Percentiles rank a stretch among this genome's conserved stretches.
phyloP scores from a whole-genome alignment of 129 eudicot genomes.

The Artemisia tridentata region DNA sequence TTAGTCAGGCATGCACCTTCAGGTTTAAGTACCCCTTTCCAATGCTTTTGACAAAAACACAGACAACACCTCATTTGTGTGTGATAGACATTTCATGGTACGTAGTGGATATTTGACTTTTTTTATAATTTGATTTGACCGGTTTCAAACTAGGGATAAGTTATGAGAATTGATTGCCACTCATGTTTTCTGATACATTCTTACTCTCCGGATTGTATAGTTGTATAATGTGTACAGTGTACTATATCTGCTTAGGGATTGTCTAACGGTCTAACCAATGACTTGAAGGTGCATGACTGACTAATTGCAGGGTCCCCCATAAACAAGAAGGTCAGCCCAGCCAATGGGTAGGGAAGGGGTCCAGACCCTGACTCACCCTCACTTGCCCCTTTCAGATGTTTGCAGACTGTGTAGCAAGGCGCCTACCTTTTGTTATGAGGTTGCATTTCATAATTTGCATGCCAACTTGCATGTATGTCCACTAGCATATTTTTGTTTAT shows the following conservation, averaged over 20 bases:
- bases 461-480: background rate
- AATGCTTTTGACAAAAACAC: background rate
- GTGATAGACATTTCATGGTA: background rate
- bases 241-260: too few species aligned
- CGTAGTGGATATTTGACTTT: background rate
- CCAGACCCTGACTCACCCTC: background rate
- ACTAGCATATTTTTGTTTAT: background rate
- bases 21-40: background rate
- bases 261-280: too few species aligned
- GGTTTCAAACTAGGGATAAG: background rate
- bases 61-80: background rate
- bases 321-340: background rate
- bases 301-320: background rate
- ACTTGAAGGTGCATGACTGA: background rate
- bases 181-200: too few species aligned
- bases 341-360: background rate
- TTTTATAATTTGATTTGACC: background rate
- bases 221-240: too few species aligned
- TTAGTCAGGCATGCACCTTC: background rate
- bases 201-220: too few species aligned
- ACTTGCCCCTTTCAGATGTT: slow-evolving; percentile 7
- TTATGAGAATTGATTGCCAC: too few species aligned
- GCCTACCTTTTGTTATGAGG: background rate
- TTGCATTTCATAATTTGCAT: background rate
- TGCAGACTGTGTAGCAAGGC: background rate